Conservation (phyloP, 2,329 filamentous ascomycete species). For the Botrytis tulipae region DNA sequence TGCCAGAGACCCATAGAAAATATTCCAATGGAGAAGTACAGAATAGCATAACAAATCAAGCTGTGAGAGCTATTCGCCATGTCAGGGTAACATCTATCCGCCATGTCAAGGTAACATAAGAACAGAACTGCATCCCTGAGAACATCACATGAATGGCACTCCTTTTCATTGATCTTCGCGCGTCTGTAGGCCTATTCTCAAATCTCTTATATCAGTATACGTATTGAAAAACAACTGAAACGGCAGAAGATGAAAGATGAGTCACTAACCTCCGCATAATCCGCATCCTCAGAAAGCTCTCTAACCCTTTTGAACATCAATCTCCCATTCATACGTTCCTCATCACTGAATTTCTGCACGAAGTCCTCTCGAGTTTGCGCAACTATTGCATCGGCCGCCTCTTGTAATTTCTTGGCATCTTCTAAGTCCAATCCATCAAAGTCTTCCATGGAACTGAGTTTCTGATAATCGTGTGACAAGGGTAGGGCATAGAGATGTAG, state of each 20-base stretch:
- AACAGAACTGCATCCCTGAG: not conserved
- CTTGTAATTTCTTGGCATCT: not conserved
- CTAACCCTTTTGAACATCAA: not conserved
- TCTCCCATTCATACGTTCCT: not conserved
- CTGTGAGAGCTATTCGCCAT: not conserved
- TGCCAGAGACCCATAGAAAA: not conserved
- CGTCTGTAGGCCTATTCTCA: not conserved
- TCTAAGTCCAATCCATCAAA: not conserved
- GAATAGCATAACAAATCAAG: not conserved
- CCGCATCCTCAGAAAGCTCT: not conserved
- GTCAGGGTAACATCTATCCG: too few relatives aligned
- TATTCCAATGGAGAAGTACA: not conserved
- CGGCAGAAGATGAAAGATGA: too few relatives aligned
- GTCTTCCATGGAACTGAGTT: not conserved
- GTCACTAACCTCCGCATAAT: not conserved
- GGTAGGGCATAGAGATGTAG: not conserved
- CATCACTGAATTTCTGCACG: not conserved
- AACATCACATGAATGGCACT: not conserved
- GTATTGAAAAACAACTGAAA: not conserved
- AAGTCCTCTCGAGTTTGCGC: not conserved
- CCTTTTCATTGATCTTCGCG: not conserved
- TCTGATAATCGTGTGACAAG: too few relatives aligned
- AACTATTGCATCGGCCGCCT: not conserved
- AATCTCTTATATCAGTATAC: not conserved
- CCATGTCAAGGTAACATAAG: not conserved